phyloP scores from a whole-genome alignment of 495 filamentous ascomycete genomes.

The Penicillium macrosclerotiorum region DNA sequence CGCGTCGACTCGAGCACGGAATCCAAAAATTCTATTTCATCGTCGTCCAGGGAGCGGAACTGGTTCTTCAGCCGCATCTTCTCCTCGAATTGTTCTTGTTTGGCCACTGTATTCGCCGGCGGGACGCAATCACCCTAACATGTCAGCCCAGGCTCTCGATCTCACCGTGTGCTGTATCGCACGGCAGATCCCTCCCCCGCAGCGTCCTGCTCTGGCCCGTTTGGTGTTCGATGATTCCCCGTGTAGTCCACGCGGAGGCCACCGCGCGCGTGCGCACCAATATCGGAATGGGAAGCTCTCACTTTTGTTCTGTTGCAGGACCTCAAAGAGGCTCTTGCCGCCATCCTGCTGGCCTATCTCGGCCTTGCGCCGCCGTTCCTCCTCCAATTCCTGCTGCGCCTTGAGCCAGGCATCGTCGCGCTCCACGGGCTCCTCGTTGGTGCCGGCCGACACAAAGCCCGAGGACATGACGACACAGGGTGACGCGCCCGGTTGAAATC shows the following conservation, averaged over 20 bases:
- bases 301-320: constrained; percentile 95
- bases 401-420: constrained; percentile 71
- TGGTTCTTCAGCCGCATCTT: constrained; percentile 83
- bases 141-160: constrained; percentile 50
- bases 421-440: constrained; percentile 60
- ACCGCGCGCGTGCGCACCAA: background rate
- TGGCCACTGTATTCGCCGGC: constrained; percentile 77
- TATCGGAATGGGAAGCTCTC: constrained; percentile 17
- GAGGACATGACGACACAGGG: constrained; percentile 62
- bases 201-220: no score
- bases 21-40: constrained; percentile 90
- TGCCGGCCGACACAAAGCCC: constrained; percentile 87
- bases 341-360: constrained; percentile 53
- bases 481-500: no score
- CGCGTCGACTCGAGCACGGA: constrained; percentile 67
- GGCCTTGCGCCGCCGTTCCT: constrained; percentile 58
- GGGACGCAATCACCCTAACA: constrained; percentile 45
- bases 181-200: no score
- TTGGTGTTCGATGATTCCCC: no score
- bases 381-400: constrained; percentile 76
- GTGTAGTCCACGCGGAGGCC: no score
- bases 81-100: constrained; percentile 96
- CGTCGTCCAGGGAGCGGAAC: constrained; percentile 89
- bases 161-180: background rate
- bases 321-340: constrained; percentile 78